Percentiles rank a stretch among this genome's conserved stretches.
Evolutionary conservation across 1,139 yeast genomes (phyloP).

Genomic region (Saccharomyces hybrid): DNA sequence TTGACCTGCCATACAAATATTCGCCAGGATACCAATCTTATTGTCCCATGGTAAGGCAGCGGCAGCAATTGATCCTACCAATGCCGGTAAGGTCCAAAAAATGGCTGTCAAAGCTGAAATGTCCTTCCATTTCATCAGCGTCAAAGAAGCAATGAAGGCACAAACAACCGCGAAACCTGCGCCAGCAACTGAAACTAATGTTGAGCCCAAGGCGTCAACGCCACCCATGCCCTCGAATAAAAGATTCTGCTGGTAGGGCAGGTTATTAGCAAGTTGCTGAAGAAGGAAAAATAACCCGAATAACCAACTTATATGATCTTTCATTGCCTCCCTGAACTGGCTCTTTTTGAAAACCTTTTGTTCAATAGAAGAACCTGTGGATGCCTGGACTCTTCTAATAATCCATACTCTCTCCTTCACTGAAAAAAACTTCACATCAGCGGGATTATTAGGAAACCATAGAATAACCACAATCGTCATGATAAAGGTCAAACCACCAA

Average conservation of each 20-base stretch:
- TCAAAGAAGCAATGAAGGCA: constrained; percentile 31
- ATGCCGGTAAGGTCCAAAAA: constrained; percentile 38
- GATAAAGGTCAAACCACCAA: constrained; percentile 39
- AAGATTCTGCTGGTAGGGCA: constrained; percentile 42
- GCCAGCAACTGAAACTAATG: constrained; percentile 46
- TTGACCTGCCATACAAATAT: constrained; percentile 36
- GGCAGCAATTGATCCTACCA: constrained; percentile 42
- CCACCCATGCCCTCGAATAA: constrained; percentile 39
- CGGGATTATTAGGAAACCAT: constrained; percentile 42
- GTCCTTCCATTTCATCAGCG: constrained; percentile 19
- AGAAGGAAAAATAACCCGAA: constrained; percentile 36
- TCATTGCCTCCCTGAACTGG: constrained; percentile 40
- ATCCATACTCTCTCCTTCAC: constrained; percentile 40
- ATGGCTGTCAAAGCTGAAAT: constrained; percentile 34
- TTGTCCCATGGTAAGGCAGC: constrained; percentile 38
- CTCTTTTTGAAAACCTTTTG: constrained; percentile 39
- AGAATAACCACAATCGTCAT: constrained; percentile 32
- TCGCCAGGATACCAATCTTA: constrained; percentile 40
- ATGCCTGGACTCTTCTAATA: constrained; percentile 38
- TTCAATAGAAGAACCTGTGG: constrained; percentile 40
- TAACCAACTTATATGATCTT: constrained; percentile 43
- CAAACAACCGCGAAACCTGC: constrained; percentile 39
- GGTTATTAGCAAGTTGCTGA: constrained; percentile 42
- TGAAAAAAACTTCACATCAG: constrained; percentile 35
- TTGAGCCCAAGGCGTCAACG: constrained; percentile 39